A percentile compares a stretch with the other conserved stretches of the same genome.
phyloP scores from a whole-genome alignment of 352 stramenopile genomes.

The Phytophthora meadii region DNA sequence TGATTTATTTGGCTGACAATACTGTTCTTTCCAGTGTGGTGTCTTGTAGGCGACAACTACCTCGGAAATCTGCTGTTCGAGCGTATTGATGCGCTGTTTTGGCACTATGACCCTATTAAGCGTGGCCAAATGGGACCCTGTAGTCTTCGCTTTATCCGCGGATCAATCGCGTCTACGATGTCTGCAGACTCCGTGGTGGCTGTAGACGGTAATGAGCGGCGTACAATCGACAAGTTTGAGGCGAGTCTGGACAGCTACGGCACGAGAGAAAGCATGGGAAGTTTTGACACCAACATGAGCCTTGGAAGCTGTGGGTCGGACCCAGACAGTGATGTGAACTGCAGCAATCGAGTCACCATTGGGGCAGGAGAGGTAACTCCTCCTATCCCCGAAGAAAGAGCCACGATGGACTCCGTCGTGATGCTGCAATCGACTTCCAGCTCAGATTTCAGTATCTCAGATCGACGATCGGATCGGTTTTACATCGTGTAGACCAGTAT shows the following conservation, averaged over 20 bases:
- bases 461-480: conserved; percentile 17
- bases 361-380: conserved; percentile 9
- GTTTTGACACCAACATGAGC: conserved; percentile 22
- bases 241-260: conserved; percentile 24
- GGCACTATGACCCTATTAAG: conserved; percentile 49
- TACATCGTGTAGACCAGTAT: conserved; percentile 14
- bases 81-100: conserved; percentile 47
- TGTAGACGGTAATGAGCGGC: conserved; percentile 17
- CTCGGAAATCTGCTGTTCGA: conserved; percentile 49
- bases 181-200: conserved; percentile 30
- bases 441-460: conserved; percentile 28
- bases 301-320: conserved; percentile 22
- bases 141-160: conserved; percentile 34
- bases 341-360: conserved; percentile 23
- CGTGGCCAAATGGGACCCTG: conserved; percentile 26
- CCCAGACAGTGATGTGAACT: conserved; percentile 6
- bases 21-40: conserved; percentile 44
- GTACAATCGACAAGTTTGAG: conserved; percentile 5
- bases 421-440: conserved; percentile 28
- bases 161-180: conserved; percentile 32
- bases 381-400: conserved; percentile 10
- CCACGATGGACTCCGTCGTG: conserved; percentile 22
- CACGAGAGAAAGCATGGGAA: conserved; percentile 13
- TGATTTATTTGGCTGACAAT: neutral
- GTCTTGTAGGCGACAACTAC: conserved; percentile 52